Percentiles rank a stretch among this genome's conserved stretches.
phyloP scores from a whole-genome alignment of 2,329 filamentous ascomycete genomes.

The Ceratocystiopsis sp. region DNA sequence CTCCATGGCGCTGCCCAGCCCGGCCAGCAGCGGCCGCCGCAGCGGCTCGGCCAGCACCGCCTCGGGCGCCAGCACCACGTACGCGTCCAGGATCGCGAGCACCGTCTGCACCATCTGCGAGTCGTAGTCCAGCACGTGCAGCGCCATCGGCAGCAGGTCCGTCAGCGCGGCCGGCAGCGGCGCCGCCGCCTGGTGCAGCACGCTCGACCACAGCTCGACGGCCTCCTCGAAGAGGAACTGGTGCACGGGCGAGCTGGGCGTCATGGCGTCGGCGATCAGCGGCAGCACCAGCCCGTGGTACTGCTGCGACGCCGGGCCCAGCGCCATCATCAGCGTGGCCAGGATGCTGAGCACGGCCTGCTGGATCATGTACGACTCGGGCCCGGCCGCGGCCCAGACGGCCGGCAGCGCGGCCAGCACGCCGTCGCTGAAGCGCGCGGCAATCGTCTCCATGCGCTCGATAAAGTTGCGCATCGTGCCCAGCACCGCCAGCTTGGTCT shows the following conservation, averaged over 20 bases:
- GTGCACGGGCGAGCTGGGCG: constrained; percentile 56
- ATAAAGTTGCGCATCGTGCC: constrained; percentile 74
- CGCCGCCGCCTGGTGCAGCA: constrained; percentile 48
- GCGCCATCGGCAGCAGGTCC: constrained; percentile 41
- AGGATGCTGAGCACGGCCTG: constrained; percentile 81
- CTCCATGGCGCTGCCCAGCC: constrained; percentile 31
- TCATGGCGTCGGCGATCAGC: constrained; percentile 62
- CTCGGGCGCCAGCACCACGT: constrained; percentile 53
- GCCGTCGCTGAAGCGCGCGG: constrained; percentile 52
- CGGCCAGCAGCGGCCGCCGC: constrained; percentile 31
- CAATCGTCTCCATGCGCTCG: constrained; percentile 60
- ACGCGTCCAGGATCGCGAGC: constrained; percentile 50
- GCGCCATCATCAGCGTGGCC: constrained; percentile 66
- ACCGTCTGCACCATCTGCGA: constrained; percentile 45
- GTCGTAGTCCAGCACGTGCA: constrained; percentile 50
- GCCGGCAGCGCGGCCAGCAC: constrained; percentile 66
- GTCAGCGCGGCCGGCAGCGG: constrained; percentile 46
- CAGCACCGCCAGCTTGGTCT: constrained; percentile 79
- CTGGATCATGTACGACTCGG: constrained; percentile 80
- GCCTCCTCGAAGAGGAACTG: constrained; percentile 83
- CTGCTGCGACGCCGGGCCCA: constrained; percentile 59
- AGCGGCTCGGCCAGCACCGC: constrained; percentile 42
- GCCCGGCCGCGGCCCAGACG: constrained; percentile 68
- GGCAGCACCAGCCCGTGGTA: constrained; percentile 73
- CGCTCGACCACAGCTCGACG: constrained; percentile 70